Base-by-base conservation (phyloP, 2,329 filamentous ascomycete genomes). In the Pestalotiopsis sp. region DNA sequence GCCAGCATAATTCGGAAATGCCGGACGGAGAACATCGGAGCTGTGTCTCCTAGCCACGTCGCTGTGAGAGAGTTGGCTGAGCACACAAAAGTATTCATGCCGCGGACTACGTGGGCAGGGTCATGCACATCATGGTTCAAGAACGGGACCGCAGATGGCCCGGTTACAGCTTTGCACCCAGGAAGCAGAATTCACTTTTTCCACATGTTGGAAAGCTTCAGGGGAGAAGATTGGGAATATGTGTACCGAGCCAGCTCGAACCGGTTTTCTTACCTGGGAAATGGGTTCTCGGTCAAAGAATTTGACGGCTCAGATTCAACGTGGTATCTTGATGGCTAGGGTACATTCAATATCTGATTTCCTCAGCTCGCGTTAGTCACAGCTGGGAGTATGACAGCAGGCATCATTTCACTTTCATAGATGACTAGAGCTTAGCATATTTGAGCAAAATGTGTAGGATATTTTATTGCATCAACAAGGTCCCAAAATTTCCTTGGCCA, bases 221-320 rank as follows among this genome's bases (percentile, higher is more conserved):
- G 86, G 56, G 83, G 82, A n/a, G 86, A 88, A 74, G 84, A 88
- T 71, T 88, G 82, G 79, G 85, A 87, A 60, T 87, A 85, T 71
- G 78, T 82, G 23, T 84, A 85, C 56, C 78, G 82, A 27, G 75
- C 70, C 69, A 70, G 70, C 17, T 70, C 71, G 68, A 87, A 87
- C 70, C 77, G 85, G 38, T 87, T 87, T 71, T 75, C 71, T 17
- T 87, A 86, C 68, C 77, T 87, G 6, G 85, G 86, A 6, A 87
- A 87, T 63, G 86, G 86, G 1, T 87, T 87, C 72, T 85, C 85
- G 27, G 77, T 76, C 3, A 80, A 78, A 72, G 85, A 87, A 77
- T 68, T 82, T 6, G 80, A 80, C 2, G 64, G 64, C 2, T 75
- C 69, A 14, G 80, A 85, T 61, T 72, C 79, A 31, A 81, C 82